Evolutionary conservation across 1,284 basidiomycete species (phyloP).

Genomic region (Marasmius tenuissimus): DNA sequence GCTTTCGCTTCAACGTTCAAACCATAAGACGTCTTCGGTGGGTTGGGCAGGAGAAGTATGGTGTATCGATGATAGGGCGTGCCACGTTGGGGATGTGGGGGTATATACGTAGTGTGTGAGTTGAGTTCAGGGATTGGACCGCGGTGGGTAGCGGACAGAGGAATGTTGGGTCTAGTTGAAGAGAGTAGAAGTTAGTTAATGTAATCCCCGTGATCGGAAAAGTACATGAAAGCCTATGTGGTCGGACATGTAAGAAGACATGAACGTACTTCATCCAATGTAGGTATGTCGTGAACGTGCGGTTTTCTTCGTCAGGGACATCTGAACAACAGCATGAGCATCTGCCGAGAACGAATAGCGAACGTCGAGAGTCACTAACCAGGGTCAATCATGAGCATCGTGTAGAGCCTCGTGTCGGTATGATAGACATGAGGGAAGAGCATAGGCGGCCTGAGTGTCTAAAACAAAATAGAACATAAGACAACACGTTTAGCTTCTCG

Average conservation of each 20-base stretch:
- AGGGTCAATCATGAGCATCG: constrained; percentile 85
- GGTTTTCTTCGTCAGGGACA: constrained; percentile 69
- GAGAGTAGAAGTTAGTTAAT: neutral
- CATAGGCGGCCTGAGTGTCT: constrained; percentile 65
- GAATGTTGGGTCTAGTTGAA: constrained; percentile 72
- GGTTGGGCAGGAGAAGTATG: constrained; percentile 76
- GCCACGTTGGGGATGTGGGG: constrained; percentile 86
- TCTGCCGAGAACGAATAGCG: neutral
- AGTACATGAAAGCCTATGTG: neutral
- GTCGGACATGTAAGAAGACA: neutral
- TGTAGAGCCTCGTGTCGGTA: constrained; percentile 81
- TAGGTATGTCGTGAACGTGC: constrained; percentile 71
- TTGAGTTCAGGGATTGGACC: constrained; percentile 39
- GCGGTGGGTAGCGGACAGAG: constrained; percentile 62
- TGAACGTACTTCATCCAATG: constrained; percentile 83
- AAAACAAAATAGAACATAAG: constrained; percentile 2
- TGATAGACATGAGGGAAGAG: constrained; percentile 79
- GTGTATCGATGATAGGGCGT: constrained; percentile 88
- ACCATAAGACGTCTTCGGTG: constrained; percentile 31
- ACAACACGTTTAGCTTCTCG: constrained; percentile 5
- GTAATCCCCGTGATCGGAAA: constrained; percentile 3
- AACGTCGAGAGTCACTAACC: constrained; percentile 40
- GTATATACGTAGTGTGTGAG: constrained; percentile 71
- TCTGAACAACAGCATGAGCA: constrained; percentile 45
- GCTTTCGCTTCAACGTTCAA: constrained; percentile 30